Conservation (phyloP, 164 flowering plant genomes). For the Piper longum region DNA sequence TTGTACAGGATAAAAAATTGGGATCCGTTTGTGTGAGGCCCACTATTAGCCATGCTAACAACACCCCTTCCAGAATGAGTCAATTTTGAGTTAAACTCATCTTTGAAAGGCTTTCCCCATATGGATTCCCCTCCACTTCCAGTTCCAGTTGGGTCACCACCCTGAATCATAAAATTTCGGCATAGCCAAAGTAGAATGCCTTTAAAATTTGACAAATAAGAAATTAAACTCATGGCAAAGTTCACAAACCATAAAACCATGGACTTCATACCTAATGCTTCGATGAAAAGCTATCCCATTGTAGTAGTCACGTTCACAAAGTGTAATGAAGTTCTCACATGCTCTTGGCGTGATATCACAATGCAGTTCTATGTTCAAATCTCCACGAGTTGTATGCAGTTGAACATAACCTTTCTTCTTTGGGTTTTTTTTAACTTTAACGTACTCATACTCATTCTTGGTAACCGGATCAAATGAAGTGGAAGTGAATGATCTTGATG, state of each 20-base stretch:
- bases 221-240: background rate
- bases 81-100: conserved; percentile 79
- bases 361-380: conserved; percentile 87
- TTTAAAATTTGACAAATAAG: background rate
- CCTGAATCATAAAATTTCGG: conserved; percentile 98
- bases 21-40: conserved; percentile 92
- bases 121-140: conserved; percentile 92
- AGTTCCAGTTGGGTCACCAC: conserved; percentile 98
- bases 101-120: conserved; percentile 94
- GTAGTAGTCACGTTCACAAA: conserved; percentile 85
- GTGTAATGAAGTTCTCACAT: conserved; percentile 91
- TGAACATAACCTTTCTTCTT: conserved; percentile 93
- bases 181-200: conserved; percentile 4
- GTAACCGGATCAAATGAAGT: conserved; percentile 92
- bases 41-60: conserved; percentile 98
- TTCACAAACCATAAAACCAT: background rate
- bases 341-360: conserved; percentile 91
- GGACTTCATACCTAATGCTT: conserved; percentile 46
- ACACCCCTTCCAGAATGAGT: conserved; percentile 89
- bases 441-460: conserved; percentile 75
- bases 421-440: conserved; percentile 91
- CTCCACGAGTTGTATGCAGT: conserved; percentile 91
- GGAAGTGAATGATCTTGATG: conserved; percentile 94
- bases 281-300: conserved; percentile 85
- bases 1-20: conserved; percentile 94